Conservation (phyloP, 148 eudicot species). For the Heliamphora exappendiculata region DNA sequence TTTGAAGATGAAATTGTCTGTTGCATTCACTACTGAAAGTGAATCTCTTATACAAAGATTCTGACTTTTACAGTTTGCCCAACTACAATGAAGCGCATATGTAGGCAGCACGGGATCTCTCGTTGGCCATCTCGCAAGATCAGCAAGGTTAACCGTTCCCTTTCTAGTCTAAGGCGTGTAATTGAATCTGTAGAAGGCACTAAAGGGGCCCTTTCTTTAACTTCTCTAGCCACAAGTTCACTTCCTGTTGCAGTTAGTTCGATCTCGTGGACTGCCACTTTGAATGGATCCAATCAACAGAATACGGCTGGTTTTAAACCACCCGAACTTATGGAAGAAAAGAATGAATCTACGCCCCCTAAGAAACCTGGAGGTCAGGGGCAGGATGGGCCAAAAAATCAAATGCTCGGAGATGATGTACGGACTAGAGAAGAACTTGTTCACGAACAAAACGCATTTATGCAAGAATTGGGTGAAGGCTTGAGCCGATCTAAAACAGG, state of each 20-base stretch:
- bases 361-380: slow-evolving; percentile 13
- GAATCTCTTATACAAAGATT: neutral
- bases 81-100: slow-evolving; percentile 94
- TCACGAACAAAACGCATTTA: slow-evolving; percentile 22
- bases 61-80: slow-evolving; percentile 62
- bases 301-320: slow-evolving; percentile 42
- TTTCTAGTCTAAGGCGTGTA: slow-evolving; percentile 31
- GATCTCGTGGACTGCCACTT: too few species aligned
- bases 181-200: slow-evolving; percentile 96
- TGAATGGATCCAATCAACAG: slow-evolving; percentile 30
- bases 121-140: slow-evolving; percentile 97
- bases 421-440: slow-evolving; percentile 22
- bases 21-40: neutral
- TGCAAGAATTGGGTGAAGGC: slow-evolving; percentile 12
- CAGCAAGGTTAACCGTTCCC: slow-evolving; percentile 70
- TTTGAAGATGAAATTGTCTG: neutral
- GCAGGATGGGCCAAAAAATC: slow-evolving; percentile 19
- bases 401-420: slow-evolving; percentile 4
- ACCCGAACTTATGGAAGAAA: slow-evolving; percentile 30
- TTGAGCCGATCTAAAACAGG: slow-evolving; percentile 32
- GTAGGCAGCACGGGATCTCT: slow-evolving; percentile 91
- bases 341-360: slow-evolving; percentile 17
- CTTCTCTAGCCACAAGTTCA: slow-evolving; percentile 47
- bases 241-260: slow-evolving; percentile 52
- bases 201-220: slow-evolving; percentile 62